A percentile compares a stretch with the other conserved stretches of the same genome.
phyloP scores from a whole-genome alignment of 805 yeast genomes.

The Cyberlindnera mycetangii region DNA sequence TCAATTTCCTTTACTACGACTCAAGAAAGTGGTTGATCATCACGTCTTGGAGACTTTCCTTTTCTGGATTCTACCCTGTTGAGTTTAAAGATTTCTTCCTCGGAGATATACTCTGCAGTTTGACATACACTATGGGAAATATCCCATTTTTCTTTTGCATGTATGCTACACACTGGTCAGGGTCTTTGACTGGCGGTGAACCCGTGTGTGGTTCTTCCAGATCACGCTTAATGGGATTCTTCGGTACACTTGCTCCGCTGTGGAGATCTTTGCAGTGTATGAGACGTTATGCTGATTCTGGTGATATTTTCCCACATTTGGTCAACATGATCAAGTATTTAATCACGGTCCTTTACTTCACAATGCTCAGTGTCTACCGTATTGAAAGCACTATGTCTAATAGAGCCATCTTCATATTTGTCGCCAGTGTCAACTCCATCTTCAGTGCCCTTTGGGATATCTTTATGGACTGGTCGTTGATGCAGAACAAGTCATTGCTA shows the following conservation, averaged over 20 bases:
- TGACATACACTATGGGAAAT: constrained; percentile 86
- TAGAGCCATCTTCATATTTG: constrained; percentile 61
- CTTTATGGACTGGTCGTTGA: constrained; percentile 92
- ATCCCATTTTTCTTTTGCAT: constrained; percentile 82
- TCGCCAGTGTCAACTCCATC: constrained; percentile 72
- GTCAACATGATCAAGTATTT: constrained; percentile 83
- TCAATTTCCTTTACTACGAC: constrained; percentile 48
- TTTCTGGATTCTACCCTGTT: constrained; percentile 90
- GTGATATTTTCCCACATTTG: constrained; percentile 94
- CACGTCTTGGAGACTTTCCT: constrained; percentile 65
- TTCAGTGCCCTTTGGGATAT: constrained; percentile 83
- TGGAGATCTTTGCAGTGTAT: constrained; percentile 91
- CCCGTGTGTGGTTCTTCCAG: constrained; percentile 69
- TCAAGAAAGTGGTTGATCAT: constrained; percentile 77
- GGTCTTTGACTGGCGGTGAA: constrained; percentile 38
- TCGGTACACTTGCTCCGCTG: constrained; percentile 78
- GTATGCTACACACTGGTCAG: constrained; percentile 69
- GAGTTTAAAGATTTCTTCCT: constrained; percentile 92
- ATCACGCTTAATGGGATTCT: constrained; percentile 78
- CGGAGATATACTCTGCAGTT: constrained; percentile 87
- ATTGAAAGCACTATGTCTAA: constrained; percentile 40
- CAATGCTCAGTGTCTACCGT: constrained; percentile 74
- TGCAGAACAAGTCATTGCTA: constrained; percentile 61
- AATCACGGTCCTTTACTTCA: constrained; percentile 63
- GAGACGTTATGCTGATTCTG: constrained; percentile 88